Evolutionary conservation across 768 basidiomycete species (phyloP), one percentile per base, ranked within the genome.

Genomic region (Suillus paluster): DNA sequence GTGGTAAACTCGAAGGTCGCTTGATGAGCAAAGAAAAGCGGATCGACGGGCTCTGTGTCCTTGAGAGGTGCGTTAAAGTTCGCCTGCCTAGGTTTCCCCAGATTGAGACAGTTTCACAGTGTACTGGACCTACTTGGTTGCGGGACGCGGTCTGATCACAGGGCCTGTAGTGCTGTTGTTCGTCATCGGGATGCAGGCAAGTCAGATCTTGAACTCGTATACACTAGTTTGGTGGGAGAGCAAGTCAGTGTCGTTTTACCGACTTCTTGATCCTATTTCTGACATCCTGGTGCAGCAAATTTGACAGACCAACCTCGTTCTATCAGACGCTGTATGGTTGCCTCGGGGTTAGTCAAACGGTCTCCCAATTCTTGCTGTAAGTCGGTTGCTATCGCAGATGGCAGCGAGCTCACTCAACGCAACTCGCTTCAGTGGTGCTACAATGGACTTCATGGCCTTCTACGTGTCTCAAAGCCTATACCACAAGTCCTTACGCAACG

Each of bases 161-260:
- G 67, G 80, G 0, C 86, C 88, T 0, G 63, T 86, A n/a, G 74
- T 87, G 11, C 10, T 87, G 2, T 44, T 85, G 1, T 78, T 80
- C 38, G 79, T 84, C 33, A 10, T 84, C 8, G 64, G 87, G 33
- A 88, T 89, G 86, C 88, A 88, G 76, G 82, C 76, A 30, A 83
- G 81, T 59, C 82, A 84, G 67, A 81, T 89, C 56, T 70, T 87
- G 66, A 88, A 85, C 66, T 83, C 84, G 57, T 89, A 90, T 63
- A 86, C 85, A 52, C 76, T 92, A 14, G 84, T 90, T 17, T 91
- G 86, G 84, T 89, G 90, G 90, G 83, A 90, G 70, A 80, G 76
- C 53, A 81, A 87, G 84, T 86, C 54, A 57, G 81, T 75, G 2
- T 21, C 27, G 25, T 39, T 41, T 58, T 45, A 34, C 25, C 19